Evolutionary conservation across 2,329 filamentous ascomycete genomes (phyloP).

Genomic region (Cercospora berteroae): DNA sequence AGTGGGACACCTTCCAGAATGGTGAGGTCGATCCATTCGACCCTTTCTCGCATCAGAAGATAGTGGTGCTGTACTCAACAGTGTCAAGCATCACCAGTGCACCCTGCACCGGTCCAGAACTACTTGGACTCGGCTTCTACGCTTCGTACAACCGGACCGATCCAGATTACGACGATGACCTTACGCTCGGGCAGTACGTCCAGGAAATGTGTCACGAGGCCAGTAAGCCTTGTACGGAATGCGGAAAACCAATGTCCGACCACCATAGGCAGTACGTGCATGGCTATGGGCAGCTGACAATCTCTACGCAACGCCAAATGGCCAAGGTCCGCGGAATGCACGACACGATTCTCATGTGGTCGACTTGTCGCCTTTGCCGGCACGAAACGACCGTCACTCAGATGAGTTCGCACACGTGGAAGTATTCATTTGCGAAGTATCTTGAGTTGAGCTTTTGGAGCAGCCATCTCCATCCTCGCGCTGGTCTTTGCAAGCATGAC

Average conservation of each 20-base stretch:
- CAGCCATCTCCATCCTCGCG: conserved; percentile 70
- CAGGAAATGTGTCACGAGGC: conserved; percentile 81
- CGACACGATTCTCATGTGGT: conserved; percentile 94
- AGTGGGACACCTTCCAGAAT: conserved; percentile 94
- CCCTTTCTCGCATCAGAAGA: conserved; percentile 92
- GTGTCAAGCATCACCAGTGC: conserved; percentile 93
- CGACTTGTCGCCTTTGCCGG: conserved; percentile 85
- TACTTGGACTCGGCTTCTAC: conserved; percentile 91
- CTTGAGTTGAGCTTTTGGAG: conserved; percentile 98
- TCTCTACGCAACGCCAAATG: conserved; percentile 77
- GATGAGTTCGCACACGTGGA: conserved; percentile 95
- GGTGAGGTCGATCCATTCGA: conserved; percentile 88
- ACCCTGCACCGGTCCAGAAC: conserved; percentile 83
- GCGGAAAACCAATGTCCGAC: conserved; percentile 83
- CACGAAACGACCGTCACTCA: conserved; percentile 84
- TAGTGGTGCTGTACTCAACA: conserved; percentile 88
- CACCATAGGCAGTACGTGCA: conserved; percentile 97
- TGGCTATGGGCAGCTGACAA: conserved; percentile 86
- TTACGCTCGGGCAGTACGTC: conserved; percentile 90
- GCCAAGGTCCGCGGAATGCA: conserved; percentile 63
- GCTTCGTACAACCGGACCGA: conserved; percentile 73
- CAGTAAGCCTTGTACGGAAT: conserved; percentile 74
- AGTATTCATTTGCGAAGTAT: conserved; percentile 98
- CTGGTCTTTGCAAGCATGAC: conserved; percentile 81
- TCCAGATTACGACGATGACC: conserved; percentile 74